phyloP scores from a whole-genome alignment of 2,329 filamentous ascomycete genomes.

The Fusarium denticulatum region DNA sequence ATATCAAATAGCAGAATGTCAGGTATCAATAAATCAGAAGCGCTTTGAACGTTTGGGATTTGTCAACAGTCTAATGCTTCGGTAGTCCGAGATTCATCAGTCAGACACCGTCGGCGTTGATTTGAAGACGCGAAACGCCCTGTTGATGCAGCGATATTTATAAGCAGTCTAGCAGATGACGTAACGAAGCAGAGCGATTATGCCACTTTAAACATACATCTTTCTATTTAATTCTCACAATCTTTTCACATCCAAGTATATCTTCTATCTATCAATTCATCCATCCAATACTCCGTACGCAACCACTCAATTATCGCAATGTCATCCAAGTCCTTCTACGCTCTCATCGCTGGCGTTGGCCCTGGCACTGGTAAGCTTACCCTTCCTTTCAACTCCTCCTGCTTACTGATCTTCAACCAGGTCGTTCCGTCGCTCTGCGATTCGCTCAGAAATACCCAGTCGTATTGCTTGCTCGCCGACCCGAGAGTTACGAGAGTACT shows the following conservation, averaged over 20 bases:
- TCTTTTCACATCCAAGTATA: not conserved
- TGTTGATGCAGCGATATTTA: constrained; percentile 11
- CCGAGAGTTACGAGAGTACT: constrained; percentile 72
- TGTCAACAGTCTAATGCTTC: not conserved
- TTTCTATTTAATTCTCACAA: not conserved
- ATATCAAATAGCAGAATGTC: not conserved
- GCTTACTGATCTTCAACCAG: constrained; percentile 37
- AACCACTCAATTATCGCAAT: not conserved
- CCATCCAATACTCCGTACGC: fast-evolving
- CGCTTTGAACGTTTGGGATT: not conserved
- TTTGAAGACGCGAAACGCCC: not conserved
- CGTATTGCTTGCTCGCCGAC: constrained; percentile 76
- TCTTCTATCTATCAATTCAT: not conserved
- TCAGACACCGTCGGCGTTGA: not conserved
- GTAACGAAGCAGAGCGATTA: constrained; percentile 19
- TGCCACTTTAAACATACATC: not conserved
- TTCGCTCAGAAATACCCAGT: constrained; percentile 76
- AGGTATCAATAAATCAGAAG: no score
- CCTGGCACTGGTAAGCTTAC: constrained; percentile 65
- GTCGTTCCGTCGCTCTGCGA: constrained; percentile 61
- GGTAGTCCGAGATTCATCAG: not conserved
- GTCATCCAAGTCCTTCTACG: constrained; percentile 61
- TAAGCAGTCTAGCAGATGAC: constrained; percentile 30
- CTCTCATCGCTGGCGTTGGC: constrained; percentile 78
- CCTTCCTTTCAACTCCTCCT: not conserved